phyloP scores from a whole-genome alignment of 441 rosid genomes.

The Croton setiger region DNA sequence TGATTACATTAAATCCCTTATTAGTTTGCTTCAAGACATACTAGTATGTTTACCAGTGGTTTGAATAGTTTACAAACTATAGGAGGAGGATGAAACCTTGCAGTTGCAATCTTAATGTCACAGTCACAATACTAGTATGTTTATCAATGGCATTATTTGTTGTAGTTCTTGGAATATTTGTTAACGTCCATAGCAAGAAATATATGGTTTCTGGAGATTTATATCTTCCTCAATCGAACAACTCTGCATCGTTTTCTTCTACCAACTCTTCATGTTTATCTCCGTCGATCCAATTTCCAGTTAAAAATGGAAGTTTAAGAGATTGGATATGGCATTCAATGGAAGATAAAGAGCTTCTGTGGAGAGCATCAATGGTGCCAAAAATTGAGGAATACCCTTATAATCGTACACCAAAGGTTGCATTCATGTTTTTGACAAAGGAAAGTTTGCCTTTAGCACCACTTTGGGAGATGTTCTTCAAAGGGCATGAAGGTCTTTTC shows the following conservation, averaged over 20 bases:
- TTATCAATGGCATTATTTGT: constrained; percentile 23
- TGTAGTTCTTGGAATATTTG: constrained; percentile 23
- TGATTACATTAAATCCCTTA: background rate
- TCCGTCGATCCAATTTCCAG: background rate
- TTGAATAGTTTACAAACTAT: background rate
- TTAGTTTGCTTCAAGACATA: background rate
- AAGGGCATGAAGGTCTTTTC: constrained; percentile 31
- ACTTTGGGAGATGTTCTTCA: constrained; percentile 44
- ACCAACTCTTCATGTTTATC: constrained; percentile 16
- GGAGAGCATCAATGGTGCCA: constrained; percentile 33
- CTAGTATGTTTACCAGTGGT: background rate
- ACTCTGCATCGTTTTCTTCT: background rate
- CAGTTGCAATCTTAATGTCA: constrained; percentile 12
- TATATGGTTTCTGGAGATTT: constrained; percentile 20
- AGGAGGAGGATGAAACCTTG: constrained; percentile 21
- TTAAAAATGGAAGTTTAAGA: background rate
- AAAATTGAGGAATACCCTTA: constrained; percentile 23
- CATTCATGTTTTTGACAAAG: constrained; percentile 40
- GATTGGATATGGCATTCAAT: constrained; percentile 25
- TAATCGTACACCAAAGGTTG: constrained; percentile 26
- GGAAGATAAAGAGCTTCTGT: constrained; percentile 29
- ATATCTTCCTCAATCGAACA: background rate
- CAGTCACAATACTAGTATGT: constrained; percentile 16
- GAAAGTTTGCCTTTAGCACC: constrained; percentile 36
- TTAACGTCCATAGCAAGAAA: constrained; percentile 18